Evolutionary conservation across 495 filamentous ascomycete genomes (phyloP).

Genomic region (Glonium stellatum): DNA sequence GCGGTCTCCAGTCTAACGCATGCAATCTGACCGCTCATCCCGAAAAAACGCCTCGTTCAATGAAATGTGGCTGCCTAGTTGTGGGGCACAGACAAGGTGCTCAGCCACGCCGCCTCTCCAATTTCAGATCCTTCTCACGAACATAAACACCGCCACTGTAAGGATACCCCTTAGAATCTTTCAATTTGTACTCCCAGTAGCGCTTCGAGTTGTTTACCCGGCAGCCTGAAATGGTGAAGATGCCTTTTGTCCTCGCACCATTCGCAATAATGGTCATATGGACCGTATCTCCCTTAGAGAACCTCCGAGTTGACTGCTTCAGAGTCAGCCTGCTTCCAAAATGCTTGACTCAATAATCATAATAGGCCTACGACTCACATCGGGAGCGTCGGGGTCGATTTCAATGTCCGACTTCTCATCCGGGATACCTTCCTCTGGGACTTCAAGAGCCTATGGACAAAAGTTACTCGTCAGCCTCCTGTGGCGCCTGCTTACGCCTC

Average conservation of each 20-base stretch:
- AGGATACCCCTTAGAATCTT: background rate
- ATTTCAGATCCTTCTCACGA: slow-evolving; percentile 3
- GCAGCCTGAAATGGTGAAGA: slow-evolving; percentile 6
- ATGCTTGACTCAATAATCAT: background rate
- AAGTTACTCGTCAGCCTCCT: background rate
- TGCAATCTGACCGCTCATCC: no score
- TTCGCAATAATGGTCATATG: background rate
- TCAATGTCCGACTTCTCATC: slow-evolving; percentile 3
- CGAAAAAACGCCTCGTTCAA: background rate
- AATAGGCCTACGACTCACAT: background rate
- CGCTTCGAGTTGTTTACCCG: background rate
- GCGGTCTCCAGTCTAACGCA: no score
- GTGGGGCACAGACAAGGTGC: background rate
- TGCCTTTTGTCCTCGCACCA: background rate
- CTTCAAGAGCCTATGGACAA: background rate
- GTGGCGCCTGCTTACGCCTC: slow-evolving; percentile 1
- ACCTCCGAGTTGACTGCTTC: background rate
- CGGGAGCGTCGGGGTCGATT: background rate
- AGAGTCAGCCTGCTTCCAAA: background rate
- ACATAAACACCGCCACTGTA: slow-evolving; percentile 11
- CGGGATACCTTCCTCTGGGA: background rate
- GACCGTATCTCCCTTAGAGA: background rate
- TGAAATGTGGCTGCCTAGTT: background rate
- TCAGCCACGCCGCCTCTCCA: background rate
- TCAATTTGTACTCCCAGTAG: slow-evolving; percentile 20